Base-by-base conservation (phyloP, 2,329 filamentous ascomycete species). In the Chaetomiaceae sp. region DNA sequence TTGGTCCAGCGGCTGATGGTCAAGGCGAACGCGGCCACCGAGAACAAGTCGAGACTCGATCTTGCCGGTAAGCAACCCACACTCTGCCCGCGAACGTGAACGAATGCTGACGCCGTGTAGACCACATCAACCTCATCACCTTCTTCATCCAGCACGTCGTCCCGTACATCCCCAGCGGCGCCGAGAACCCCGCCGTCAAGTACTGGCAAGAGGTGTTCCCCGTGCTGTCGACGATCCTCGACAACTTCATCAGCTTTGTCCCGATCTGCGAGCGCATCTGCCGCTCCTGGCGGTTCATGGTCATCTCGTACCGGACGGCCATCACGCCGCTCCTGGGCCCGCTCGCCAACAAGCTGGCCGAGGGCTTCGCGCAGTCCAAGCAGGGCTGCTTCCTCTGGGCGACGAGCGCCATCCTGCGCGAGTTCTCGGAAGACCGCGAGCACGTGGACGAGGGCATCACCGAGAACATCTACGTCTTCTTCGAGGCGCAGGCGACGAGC, bases 301-400 rank as follows among this genome's bases (percentile, higher is more conserved):
- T 99, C 34, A 89, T 97, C 53, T 96, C 91, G 0, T 97, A 97
- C 69, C 83, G 93, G 58, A 93, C 86, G 2, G 87, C 87, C 44
- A 95, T 95, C 75, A 82, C 86, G 13, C 90, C 92, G 20, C 73
- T 99, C 40, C 77, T 99, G 39, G 87, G 87, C 1, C 79, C 83
- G 17, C 83, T 99, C 70, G 95, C 93, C 16, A 87, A 92, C 61
- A 95, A 92, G 68, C 79, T 99, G 51, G 89, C 89, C 1, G 79
- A 78, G 56, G 91, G 92, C 4, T 99, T 99, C 66, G 79, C 86
- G 49, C 78, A 81, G 16, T 96, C 92, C 10, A 82, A 85, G 54
- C 92, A 99, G 69, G 93, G 93, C 12, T 96, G 92, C 67, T 99
- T 99, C 77, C 76, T 99, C n/a, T 99, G 93, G 93, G 92, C 93